Conservation (phyloP, 495 filamentous ascomycete species). For the Neurospora sp. region DNA sequence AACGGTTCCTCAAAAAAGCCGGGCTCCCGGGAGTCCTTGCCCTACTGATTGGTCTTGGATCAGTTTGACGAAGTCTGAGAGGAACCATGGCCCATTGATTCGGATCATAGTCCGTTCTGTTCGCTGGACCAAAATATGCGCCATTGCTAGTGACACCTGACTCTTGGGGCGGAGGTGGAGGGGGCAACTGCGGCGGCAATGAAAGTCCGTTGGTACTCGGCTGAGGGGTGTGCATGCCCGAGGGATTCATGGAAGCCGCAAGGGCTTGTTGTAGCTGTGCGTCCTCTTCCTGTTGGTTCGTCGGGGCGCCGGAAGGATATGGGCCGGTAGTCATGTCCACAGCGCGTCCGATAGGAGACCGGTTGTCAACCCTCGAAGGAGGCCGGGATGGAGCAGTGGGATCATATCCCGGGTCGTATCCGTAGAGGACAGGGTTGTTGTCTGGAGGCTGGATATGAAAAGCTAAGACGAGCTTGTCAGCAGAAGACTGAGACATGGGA, state of each 20-base stretch:
- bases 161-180: conserved; percentile 32
- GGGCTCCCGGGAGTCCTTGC: conserved; percentile 49
- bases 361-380: conserved; percentile 53
- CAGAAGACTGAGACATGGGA: background rate
- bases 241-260: conserved; percentile 17
- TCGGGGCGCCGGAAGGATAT: conserved; percentile 11
- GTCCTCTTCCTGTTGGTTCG: conserved; percentile 22
- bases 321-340: conserved; percentile 25
- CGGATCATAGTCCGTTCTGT: conserved; percentile 60
- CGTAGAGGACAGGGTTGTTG: conserved; percentile 25
- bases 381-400: conserved; percentile 56
- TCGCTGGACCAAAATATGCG: conserved; percentile 60
- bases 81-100: conserved; percentile 68
- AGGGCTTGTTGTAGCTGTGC: conserved; percentile 28
- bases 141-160: conserved; percentile 29
- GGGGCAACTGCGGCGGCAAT: conserved; percentile 28
- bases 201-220: conserved; percentile 28
- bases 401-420: conserved; percentile 26
- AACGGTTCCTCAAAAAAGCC: conserved; percentile 59
- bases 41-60: conserved; percentile 38
- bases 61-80: conserved; percentile 5
- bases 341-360: conserved; percentile 33
- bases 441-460: conserved; percentile 50
- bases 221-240: conserved; percentile 7
- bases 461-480: conserved; percentile 23